Evolutionary conservation across 345 rosid species (phyloP), one percentile per base, ranked within the genome.

Genomic region (Gossypium sturtianum): DNA sequence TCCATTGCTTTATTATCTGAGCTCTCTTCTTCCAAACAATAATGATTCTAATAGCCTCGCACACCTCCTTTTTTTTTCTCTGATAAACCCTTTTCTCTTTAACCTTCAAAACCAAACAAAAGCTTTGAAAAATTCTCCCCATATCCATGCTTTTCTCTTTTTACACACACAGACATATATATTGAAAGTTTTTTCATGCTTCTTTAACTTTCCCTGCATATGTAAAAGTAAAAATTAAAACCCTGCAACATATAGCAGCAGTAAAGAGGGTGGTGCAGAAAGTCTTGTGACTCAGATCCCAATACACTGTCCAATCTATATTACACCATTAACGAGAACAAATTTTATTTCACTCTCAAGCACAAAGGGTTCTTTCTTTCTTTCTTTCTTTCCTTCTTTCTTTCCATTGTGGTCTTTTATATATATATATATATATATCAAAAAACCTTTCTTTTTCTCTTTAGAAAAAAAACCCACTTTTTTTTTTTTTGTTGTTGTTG

Each of bases 221-320:
- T 51, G 47, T 62, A 51, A 69, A 27, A 66, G 53, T 22, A 57
- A 8, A 56, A 66, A 34, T 34, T 6, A 34, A 66, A 77, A 77
- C 71, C 66, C 82, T 79, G 81, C 76, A 78, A 76, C 53, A 73
- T 17, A 76, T 70, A 23, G 25, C 85, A 82, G 86, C 63, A 54
- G 58, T 10, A 34, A 41, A 12, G 29, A 58, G 38, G 54, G 54
- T 59, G 75, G 80, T 81, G 52, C 89, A 84, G 86, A 81, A 82
- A 83, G 85, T 77, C 72, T 75, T 68, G 79, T 10, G 27, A 76
- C 73, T 77, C 88, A 70, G 86, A 87, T 87, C 90, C 90, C 88
- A 78, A 87, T 66, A 80, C 49, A 43, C 52, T 47, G 63, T 1
- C 13, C 53, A 29, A 11, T 53, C 67, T 59, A 52, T 72, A 43